These are phyloP conservation scores for Talaromyces sp. DNA, from an alignment of 2,329 filamentous ascomycete genomes.

Conservation along the genomic window DNA sequence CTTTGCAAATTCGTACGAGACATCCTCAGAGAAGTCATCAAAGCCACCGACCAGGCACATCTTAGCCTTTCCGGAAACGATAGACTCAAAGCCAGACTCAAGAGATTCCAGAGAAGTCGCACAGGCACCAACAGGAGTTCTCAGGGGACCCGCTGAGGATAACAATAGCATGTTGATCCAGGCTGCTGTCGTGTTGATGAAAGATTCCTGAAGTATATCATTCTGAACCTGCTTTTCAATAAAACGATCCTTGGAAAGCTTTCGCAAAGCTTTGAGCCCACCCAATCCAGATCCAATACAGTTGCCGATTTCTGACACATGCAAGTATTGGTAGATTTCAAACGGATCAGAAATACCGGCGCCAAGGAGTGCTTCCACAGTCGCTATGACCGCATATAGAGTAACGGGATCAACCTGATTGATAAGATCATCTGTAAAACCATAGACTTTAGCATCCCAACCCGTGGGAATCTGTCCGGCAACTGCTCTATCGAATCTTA, in stretches of 20 bases:
- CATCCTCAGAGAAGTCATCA: conserved; percentile 98
- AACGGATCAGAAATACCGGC: conserved; percentile 97
- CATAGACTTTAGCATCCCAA: conserved; percentile 94
- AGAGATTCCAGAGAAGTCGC: conserved; percentile 96
- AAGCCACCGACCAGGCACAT: conserved; percentile 94
- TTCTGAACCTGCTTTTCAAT: conserved; percentile 96
- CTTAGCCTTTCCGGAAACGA: conserved; percentile 87
- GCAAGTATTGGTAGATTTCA: conserved; percentile 99
- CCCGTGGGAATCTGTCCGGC: conserved; percentile 91
- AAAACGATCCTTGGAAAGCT: conserved; percentile 98
- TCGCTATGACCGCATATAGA: conserved; percentile 88
- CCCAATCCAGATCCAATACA: conserved; percentile 98
- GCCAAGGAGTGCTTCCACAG: conserved; percentile 82
- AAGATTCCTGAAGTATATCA: conserved; percentile 97
- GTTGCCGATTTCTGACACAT: conserved; percentile 96
- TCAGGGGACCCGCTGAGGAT: conserved; percentile 95
- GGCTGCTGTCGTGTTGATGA: conserved; percentile 94
- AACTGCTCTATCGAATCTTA: conserved; percentile 93
- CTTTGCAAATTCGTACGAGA: conserved; percentile 98
- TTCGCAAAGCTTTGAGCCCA: conserved; percentile 82
- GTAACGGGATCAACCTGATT: conserved; percentile 95
- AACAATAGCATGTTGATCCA: conserved; percentile 99
- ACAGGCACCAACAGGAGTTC: conserved; percentile 95
- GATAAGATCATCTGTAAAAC: conserved; percentile 95
- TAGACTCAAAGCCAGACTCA: conserved; percentile 96